phyloP scores from a whole-genome alignment of 441 rosid genomes.

The Mallotus japonicus region DNA sequence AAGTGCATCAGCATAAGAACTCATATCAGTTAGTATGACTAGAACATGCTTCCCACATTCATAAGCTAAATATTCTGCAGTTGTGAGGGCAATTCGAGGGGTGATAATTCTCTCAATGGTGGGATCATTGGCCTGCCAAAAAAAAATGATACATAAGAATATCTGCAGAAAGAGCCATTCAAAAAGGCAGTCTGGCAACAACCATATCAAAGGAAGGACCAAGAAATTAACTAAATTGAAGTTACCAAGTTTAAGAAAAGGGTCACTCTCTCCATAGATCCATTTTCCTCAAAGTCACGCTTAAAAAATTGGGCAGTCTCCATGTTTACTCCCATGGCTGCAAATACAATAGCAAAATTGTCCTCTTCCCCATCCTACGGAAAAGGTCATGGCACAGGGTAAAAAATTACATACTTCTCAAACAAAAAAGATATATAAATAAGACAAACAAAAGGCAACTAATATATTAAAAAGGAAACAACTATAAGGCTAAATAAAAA shows the following conservation, averaged over 20 bases:
- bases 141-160: background rate
- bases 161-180: background rate
- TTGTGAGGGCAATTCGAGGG: conserved; percentile 26
- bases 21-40: conserved; percentile 59
- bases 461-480: background rate
- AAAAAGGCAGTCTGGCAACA: background rate
- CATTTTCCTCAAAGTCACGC: conserved; percentile 99
- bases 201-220: background rate
- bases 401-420: background rate
- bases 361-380: conserved; percentile 82
- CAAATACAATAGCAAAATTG: conserved; percentile 97
- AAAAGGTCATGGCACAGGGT: conserved; percentile 9
- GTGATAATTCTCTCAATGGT: conserved; percentile 48
- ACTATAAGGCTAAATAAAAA: background rate
- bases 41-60: conserved; percentile 99
- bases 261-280: conserved; percentile 99
- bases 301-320: conserved; percentile 99
- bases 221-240: background rate
- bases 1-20: conserved; percentile 99
- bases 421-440: background rate
- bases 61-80: conserved; percentile 53
- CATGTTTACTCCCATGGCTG: conserved; percentile 99
- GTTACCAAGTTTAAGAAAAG: conserved; percentile 89
- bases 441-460: conserved; percentile 3
- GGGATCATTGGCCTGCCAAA: conserved; percentile 92